phyloP scores from a whole-genome alignment of 2,329 filamentous ascomycete species.

The Ophiosphaerella herpotricha region DNA sequence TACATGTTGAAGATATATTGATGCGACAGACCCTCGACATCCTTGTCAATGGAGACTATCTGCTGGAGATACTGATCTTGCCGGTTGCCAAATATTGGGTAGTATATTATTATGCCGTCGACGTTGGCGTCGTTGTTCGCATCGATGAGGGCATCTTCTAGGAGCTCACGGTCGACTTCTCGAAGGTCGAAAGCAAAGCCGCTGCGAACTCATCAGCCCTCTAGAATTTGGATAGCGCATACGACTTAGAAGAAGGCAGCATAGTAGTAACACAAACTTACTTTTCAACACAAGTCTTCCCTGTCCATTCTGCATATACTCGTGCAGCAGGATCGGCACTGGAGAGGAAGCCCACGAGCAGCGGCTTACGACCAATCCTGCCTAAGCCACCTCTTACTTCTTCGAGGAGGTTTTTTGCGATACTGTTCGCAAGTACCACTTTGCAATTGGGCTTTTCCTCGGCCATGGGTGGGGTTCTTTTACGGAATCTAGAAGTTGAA shows the following conservation, averaged over 20 bases:
- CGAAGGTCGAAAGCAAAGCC: conserved; percentile 89
- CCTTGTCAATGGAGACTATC: conserved; percentile 85
- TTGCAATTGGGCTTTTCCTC: conserved; percentile 69
- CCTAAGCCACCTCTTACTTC: conserved; percentile 79
- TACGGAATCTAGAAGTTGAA: neutral
- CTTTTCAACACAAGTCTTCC: conserved; percentile 96
- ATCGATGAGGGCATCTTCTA: conserved; percentile 84
- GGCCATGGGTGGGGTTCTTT: conserved; percentile 38
- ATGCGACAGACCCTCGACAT: conserved; percentile 93
- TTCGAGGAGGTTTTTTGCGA: conserved; percentile 77
- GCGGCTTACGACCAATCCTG: conserved; percentile 73
- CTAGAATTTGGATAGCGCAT: neutral
- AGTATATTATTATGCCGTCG: conserved; percentile 96
- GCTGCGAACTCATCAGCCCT: conserved; percentile 52
- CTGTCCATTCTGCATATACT: conserved; percentile 96
- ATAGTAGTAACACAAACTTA: conserved; percentile 57
- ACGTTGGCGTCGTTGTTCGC: conserved; percentile 80
- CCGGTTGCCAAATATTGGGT: conserved; percentile 89
- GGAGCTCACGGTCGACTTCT: conserved; percentile 79
- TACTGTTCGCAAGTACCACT: conserved; percentile 84
- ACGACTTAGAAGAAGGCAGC: neutral
- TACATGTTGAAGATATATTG: conserved; percentile 99
- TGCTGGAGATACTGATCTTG: conserved; percentile 97
- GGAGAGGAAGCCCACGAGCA: conserved; percentile 87
- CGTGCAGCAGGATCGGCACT: conserved; percentile 88